Evolutionary conservation across 2,329 filamentous ascomycete genomes (phyloP), one percentile per base, ranked within the genome.

Genomic region (Leptographium galeiforme): DNA sequence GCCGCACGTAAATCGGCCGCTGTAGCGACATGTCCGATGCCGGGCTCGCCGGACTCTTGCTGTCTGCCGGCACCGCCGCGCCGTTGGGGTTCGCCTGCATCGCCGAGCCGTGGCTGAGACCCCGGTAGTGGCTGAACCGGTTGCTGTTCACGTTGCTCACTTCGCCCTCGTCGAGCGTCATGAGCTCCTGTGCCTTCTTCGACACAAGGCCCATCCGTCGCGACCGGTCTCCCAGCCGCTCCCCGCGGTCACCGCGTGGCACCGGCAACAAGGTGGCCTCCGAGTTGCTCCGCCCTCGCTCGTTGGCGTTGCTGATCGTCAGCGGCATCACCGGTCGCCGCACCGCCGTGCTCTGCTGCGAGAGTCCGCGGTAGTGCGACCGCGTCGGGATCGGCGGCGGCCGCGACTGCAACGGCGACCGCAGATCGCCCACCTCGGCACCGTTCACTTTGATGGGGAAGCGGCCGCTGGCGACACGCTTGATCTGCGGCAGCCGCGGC

Each of bases 331-430:
- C 77, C 1, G 89, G 87, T 54, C 84, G 76, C 53, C 87, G 80
- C 47, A 81, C 71, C 7, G 78, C 70, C 2, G 76, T 71, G 59
- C 76, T 85, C 57, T 87, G 82, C 59, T 85, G 82, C 3, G 84
- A 88, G 4, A 84, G 70, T 1, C 82, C 82, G 34, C 90, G 82
- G 60, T 87, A 88, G 65, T 95, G 89, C 4, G 89, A 93, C 56
- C 85, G 79, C 6, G 79, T 79, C 0, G 89, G 89, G 56, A 95
- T 87, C 0, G 87, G 86, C 3, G 90, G 88, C 33, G 85, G 76
- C 38, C 84, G 79, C 19, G 74, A 71, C 12, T 79, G 68, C 40
- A 76, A 81, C 14, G 86, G 87, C 5, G 86, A 91, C 58, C 81
- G 80, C 45, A 80, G 71, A 59, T 84, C 81, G 39, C 78, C 70